Evolutionary conservation across 2,329 filamentous ascomycete genomes (phyloP).

Genomic region (Venturia nashicola): DNA sequence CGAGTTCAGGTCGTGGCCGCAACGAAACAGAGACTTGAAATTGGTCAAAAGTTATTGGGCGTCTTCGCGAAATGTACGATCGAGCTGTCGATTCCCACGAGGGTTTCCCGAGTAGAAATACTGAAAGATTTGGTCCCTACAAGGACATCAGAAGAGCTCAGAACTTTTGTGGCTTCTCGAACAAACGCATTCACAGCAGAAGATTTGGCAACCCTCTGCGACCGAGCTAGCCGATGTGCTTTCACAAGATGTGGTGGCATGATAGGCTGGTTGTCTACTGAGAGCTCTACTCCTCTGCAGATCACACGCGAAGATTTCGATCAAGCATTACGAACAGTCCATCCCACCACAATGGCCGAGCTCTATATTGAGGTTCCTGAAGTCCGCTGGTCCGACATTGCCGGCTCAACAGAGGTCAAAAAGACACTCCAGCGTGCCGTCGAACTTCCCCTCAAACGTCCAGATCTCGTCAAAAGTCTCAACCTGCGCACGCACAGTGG

Average conservation of each 20-base stretch:
- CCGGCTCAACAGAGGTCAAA: slow-evolving; percentile 70
- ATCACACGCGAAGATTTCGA: slow-evolving; percentile 41
- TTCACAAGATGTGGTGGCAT: neutral
- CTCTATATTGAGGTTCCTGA: slow-evolving; percentile 81
- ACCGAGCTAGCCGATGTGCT: slow-evolving; percentile 31
- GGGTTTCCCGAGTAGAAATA: slow-evolving; percentile 59
- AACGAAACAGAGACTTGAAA: slow-evolving; percentile 58
- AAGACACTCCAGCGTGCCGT: slow-evolving; percentile 43
- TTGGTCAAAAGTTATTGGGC: slow-evolving; percentile 59
- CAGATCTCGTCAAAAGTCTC: slow-evolving; percentile 37
- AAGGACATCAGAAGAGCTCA: slow-evolving; percentile 39
- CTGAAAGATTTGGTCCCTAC: slow-evolving; percentile 45
- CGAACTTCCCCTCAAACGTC: slow-evolving; percentile 40
- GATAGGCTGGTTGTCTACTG: neutral
- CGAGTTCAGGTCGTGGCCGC: slow-evolving; percentile 64
- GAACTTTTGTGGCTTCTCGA: slow-evolving; percentile 53
- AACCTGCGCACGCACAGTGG: slow-evolving; percentile 59
- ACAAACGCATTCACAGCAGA: slow-evolving; percentile 81
- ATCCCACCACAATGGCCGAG: slow-evolving; percentile 77
- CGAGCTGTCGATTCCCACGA: slow-evolving; percentile 66
- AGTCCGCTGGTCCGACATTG: slow-evolving; percentile 77
- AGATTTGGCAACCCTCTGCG: slow-evolving; percentile 58
- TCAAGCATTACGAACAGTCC: slow-evolving; percentile 53
- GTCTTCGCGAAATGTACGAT: slow-evolving; percentile 52
- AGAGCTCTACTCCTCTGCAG: neutral